Evolutionary conservation across 192 early-diverging fungal species (phyloP), one percentile per base, ranked within the genome.

Genomic region (Coemansia sp.): DNA sequence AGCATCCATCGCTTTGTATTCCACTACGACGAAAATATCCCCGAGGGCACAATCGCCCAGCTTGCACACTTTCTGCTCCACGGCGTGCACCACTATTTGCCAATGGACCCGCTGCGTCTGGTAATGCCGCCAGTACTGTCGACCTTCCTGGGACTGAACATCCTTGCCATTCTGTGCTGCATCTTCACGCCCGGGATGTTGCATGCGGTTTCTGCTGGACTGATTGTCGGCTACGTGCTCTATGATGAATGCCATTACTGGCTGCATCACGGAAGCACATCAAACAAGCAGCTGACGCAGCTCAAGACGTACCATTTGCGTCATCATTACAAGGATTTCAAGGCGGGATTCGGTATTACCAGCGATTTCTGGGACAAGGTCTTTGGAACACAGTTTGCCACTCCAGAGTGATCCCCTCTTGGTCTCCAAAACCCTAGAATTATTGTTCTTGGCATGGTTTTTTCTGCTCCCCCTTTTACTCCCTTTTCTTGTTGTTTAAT

Each of bases 161-260:
- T 98, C n/a, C 50, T 90, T 87, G 52, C 70, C 30, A 76, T 62
- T 64, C 75, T 66, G 82, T 80, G 57, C 37, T 71, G 59, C 34
- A 62, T 93, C 41, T 87, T 94, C 57, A 83, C 90, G n/a, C 67
- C 65, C 1, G 75, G 76, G 23, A 83, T 85, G 68, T 83, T 86
- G 0, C 86, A 90, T 53, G 92, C 83, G 2, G 77, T 94, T 9
- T 79, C 87, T 59, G 81, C 88, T 7, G 96, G 96, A 3, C 82
- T 88, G 22, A 69, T 89, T 29, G 67, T 84, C 33, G 96, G 94
- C 31, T 98, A 94, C 65, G 80, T 98, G 33, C 65, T 87, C n/a
- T 98, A 98, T 79, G 96, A 98, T 67, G 76, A 90, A 64, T 91
- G 87, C 11, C 96, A 98, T 68, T 98, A 96, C 73, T 94, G 94